Percentiles rank a stretch among this genome's conserved stretches.
Evolutionary conservation across 2,329 filamentous ascomycete species (phyloP).

Genomic region (Corynespora cassiicola): DNA sequence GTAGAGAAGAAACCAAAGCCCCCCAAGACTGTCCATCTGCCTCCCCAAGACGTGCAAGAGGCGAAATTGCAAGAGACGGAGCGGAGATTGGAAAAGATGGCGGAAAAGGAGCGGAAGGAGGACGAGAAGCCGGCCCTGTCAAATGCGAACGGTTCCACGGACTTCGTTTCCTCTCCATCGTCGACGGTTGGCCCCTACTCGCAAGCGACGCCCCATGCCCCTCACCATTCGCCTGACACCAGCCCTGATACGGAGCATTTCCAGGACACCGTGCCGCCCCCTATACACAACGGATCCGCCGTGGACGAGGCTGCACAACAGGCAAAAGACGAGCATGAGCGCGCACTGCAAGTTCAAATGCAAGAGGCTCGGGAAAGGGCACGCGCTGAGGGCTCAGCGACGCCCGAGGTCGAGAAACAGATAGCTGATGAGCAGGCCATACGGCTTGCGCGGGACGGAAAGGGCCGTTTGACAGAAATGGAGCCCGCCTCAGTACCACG

Average conservation of each 20-base stretch:
- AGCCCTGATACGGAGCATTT: constrained; percentile 71
- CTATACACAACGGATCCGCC: constrained; percentile 36
- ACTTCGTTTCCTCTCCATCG: constrained; percentile 57
- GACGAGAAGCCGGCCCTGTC: constrained; percentile 41
- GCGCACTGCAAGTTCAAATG: constrained; percentile 57
- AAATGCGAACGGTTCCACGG: constrained; percentile 26
- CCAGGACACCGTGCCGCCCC: constrained; percentile 39
- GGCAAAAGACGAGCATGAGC: constrained; percentile 62
- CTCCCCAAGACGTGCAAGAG: constrained; percentile 59
- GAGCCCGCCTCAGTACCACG: constrained; percentile 15
- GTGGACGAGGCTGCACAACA: constrained; percentile 45
- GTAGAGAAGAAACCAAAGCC: constrained; percentile 21
- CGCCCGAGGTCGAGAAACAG: constrained; percentile 65
- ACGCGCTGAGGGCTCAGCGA: constrained; percentile 53
- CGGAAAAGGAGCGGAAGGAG: constrained; percentile 46
- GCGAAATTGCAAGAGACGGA: constrained; percentile 51
- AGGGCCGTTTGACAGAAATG: constrained; percentile 30
- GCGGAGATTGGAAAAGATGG: constrained; percentile 43
- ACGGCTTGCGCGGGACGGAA: constrained; percentile 40
- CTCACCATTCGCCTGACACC: constrained; percentile 74
- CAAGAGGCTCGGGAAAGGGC: constrained; percentile 52
- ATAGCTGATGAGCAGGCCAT: constrained; percentile 61
- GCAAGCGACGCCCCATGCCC: constrained; percentile 72
- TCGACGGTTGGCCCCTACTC: constrained; percentile 75
- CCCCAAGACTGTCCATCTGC: constrained; percentile 54